Evolutionary conservation across 805 yeast genomes (phyloP).

Genomic region (Teunomyces kruisii): DNA sequence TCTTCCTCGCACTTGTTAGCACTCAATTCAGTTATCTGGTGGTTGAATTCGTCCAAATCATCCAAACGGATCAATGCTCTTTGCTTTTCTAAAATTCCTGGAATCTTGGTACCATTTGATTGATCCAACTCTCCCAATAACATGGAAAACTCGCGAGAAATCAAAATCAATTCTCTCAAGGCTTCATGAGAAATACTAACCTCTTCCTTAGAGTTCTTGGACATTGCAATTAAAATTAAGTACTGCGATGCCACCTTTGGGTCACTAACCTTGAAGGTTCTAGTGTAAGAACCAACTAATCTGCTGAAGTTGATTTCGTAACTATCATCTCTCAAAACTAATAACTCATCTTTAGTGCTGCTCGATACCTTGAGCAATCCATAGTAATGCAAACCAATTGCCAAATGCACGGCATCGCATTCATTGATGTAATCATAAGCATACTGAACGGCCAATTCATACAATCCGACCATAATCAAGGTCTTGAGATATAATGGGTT

Average conservation of each 20-base stretch:
- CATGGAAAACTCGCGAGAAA: conserved; percentile 79
- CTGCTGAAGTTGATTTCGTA: conserved; percentile 53
- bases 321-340: conserved; percentile 31
- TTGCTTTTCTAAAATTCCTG: conserved; percentile 83
- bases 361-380: conserved; percentile 60
- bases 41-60: conserved; percentile 59
- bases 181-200: conserved; percentile 69
- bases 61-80: conserved; percentile 60
- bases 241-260: conserved; percentile 94
- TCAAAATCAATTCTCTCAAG: conserved; percentile 77
- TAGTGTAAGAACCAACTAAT: conserved; percentile 74
- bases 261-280: conserved; percentile 79
- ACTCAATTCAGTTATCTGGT: conserved; percentile 76
- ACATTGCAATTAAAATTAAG: conserved; percentile 64
- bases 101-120: conserved; percentile 66
- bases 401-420: conserved; percentile 85
- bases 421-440: conserved; percentile 60
- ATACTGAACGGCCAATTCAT: conserved; percentile 75
- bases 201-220: conserved; percentile 41
- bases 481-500: conserved; percentile 75
- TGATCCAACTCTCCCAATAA: conserved; percentile 80
- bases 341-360: conserved; percentile 33
- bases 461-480: conserved; percentile 72
- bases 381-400: conserved; percentile 74
- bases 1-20: conserved; percentile 89